Evolutionary conservation across 2,329 filamentous ascomycete genomes (phyloP).

Genomic region (Exserohilum rostratum): DNA sequence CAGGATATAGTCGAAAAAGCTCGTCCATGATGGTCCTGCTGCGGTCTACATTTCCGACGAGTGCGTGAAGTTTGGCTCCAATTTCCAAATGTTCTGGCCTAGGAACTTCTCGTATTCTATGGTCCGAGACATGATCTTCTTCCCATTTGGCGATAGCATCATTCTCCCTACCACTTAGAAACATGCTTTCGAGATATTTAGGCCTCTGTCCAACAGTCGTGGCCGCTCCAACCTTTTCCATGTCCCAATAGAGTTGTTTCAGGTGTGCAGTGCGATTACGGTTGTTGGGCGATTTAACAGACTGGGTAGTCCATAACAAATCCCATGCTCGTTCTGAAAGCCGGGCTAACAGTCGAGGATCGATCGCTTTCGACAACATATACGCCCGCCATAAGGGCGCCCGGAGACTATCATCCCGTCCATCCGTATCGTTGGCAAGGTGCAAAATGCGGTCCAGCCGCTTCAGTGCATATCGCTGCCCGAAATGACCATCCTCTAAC

Average conservation of each 20-base stretch:
- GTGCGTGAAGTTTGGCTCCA: slow-evolving; percentile 69
- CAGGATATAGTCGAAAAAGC: slow-evolving; percentile 56
- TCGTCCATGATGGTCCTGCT: slow-evolving; percentile 63
- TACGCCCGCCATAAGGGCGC: slow-evolving; percentile 43
- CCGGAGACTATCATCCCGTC: slow-evolving; percentile 8
- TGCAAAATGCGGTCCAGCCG: slow-evolving; percentile 24
- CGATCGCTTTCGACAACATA: slow-evolving; percentile 22
- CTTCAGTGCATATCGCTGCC: slow-evolving; percentile 2
- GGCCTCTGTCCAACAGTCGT: slow-evolving; percentile 29
- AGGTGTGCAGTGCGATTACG: slow-evolving; percentile 25
- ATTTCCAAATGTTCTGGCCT: slow-evolving; percentile 61
- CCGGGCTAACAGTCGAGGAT: slow-evolving; percentile 20
- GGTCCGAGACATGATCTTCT: slow-evolving; percentile 17
- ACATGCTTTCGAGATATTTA: slow-evolving; percentile 36
- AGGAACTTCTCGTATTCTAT: slow-evolving; percentile 29
- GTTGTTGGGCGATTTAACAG: slow-evolving; percentile 15
- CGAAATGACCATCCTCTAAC: background rate
- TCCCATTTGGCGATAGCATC: slow-evolving; percentile 44
- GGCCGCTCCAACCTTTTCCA: slow-evolving; percentile 23
- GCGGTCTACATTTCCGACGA: slow-evolving; percentile 62
- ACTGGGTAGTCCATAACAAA: slow-evolving; percentile 41
- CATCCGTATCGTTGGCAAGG: slow-evolving; percentile 8
- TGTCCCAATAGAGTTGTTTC: slow-evolving; percentile 36
- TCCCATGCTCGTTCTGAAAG: slow-evolving; percentile 43
- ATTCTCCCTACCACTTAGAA: slow-evolving; percentile 31